Evolutionary conservation across 179 eudicot genomes (phyloP), one percentile per base, ranked within the genome.

Genomic region (Amaranthus tricolor): DNA sequence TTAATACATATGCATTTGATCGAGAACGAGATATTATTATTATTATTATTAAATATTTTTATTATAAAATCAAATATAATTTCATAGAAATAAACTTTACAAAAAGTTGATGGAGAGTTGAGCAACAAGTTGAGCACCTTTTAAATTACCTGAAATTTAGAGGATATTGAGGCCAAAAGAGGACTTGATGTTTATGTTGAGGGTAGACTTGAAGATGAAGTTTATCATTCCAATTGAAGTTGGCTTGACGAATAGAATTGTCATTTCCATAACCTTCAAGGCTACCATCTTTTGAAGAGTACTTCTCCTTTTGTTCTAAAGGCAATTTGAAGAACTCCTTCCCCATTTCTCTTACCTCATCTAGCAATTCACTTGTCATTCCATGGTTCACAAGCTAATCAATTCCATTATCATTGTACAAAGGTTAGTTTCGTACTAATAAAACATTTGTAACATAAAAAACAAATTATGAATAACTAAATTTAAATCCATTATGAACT

Each of bases 231-330:
- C 78, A 75, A 8, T 75, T 75, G 63, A 75, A 52, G 9, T 49
- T 48, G 0, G 31, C 61, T 3, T 48, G n/a, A 15, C 61, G 31
- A 19, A 64, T 58, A 15, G 64, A 8, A 4, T 40, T 75, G 51
- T 67, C 73, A 59, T 68, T 75, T 16, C 78, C 78, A 72, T 78
- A 78, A 5, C 81, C 81, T 72, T 78, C 76, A 1, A 78, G 13
- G 15, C 62, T 68, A 12, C 14, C 53, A 17, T 51, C 72, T 24
- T 40, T 56, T 0, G 59, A 56, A 0, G 65, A 72, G 54, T 72
- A 78, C 61, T 72, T 72, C 11, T 72, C 72, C 72, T 78, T 78
- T 14, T 72, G 76, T 7, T 72, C 76, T 7, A 78, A 6, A 1
- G 81, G 81, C 53, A 66, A 24, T 6, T 19, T 72, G 68, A 78